Evolutionary conservation across 257 asterid genomes (phyloP), one percentile per base, ranked within the genome.

Genomic region (Jaltomata sinuosa): DNA sequence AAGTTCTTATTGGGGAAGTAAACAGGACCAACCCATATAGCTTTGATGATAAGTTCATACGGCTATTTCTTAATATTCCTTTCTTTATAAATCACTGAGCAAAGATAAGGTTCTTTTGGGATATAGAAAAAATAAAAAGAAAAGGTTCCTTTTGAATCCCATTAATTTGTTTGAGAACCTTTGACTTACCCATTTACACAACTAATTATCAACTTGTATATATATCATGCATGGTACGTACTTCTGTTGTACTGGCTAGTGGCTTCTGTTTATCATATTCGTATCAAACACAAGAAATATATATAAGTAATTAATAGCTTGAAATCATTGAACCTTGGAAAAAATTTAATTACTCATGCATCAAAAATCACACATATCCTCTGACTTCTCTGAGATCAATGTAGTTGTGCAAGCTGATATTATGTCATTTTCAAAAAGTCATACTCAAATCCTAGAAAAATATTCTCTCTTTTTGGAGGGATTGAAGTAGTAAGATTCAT

Each of bases 401-500:
- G 7, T 52, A 52, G 7, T 52, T 52, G 22, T 52, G 59, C 22
- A 52, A 61, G 15, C 18, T 25, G 9, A 61, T 18, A 61, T 61
- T 4, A 22, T 25, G 18, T 61, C 68, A 61, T 31, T 25, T 25
- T 22, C 34, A 14, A 61, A 61, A 61, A 61, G 34, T 25, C 19
- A 0, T 25, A 61, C 18, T 61, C 34, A 61, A 61, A 61, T 61
- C 68, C 36, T 25, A 61, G 68, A 61, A 25, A 59, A 25, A 25
- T 61, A 61, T 61, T 61, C 68, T 61, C 1, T 61, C 4, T 61
- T 11, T 61, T 11, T 10, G 68, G 29, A n/a, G 97, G 88, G 91
- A 88, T 90, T 87, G 87, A 91, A 85, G 88, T 87, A 91, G 53
- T 83, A 90, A 83, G 98, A 92, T 80, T 97, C 96, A 1, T 85